Base-by-base conservation (phyloP, 2,329 filamentous ascomycete species). In the Knufia petricola region DNA sequence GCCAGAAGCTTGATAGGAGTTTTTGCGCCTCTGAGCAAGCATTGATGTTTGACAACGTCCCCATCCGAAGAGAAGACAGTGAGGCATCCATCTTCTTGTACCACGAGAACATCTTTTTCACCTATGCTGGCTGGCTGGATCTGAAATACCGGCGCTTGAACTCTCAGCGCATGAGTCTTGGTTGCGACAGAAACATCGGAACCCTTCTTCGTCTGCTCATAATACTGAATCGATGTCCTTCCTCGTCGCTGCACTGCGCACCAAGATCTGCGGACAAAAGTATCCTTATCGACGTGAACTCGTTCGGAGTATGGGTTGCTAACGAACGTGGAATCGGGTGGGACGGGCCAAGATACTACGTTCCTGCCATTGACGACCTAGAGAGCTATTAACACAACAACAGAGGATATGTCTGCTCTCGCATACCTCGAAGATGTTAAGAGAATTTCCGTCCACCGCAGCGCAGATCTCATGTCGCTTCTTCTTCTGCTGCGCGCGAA, bases 381-480 rank as follows among this genome's bases (percentile, higher is more conserved):
- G 9, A 62, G 32, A 28, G 39, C 7, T 20, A 7, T 47, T 12
- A 36, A 23, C 17, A 17, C n/a, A 42, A 48, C 17, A 43, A 19
- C 13, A 10, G 15, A 2, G 20, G 19, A 17, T 21, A n/a, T 28
- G 43, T 15, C 26, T 28, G 37, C 24, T 23, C 4, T 9, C 9
- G 7, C 44, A 41, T 67, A 81, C 78, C 64, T 79, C 78, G 64
- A 81, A 81, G 30, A 82, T 73, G 54, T 75, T 79, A 43, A 82
- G 65, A 24, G 75, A 74, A 60, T 82, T 77, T 32, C 78, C 77
- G 60, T 82, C 77, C 12, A 81, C 67, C 1, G 71, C 76, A 17
- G 78, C 71, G 26, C 70, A 76, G 45, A 82, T 68, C 59, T 82
- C 79, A 57, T 78, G 74, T 61, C 79, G 69, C 66, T 81, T 81